A percentile compares a stretch with the other conserved stretches of the same genome.
Evolutionary conservation across 306 rosid genomes (phyloP).

Genomic region (Corylus avellana): DNA sequence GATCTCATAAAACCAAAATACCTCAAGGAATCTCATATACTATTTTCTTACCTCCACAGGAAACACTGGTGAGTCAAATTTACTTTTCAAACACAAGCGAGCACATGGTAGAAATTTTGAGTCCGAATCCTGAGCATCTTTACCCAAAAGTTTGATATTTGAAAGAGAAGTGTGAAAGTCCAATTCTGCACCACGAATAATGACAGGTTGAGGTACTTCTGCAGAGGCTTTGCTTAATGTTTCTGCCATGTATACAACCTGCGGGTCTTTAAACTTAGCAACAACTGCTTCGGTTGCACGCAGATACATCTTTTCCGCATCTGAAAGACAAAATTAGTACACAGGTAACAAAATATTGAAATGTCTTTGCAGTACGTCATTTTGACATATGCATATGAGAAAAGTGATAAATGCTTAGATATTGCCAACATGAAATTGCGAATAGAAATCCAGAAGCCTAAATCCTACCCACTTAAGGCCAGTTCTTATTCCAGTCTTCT

Average conservation of each 20-base stretch:
- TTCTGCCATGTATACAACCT: constrained; percentile 58
- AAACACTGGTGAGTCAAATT: constrained; percentile 32
- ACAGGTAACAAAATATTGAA: constrained; percentile 20
- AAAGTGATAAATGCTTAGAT: background rate
- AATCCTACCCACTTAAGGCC: background rate
- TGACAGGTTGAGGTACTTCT: constrained; percentile 56
- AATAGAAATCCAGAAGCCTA: background rate
- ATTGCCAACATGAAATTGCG: background rate
- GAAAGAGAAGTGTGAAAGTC: constrained; percentile 54
- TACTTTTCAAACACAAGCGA: constrained; percentile 49
- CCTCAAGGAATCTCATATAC: constrained; percentile 13
- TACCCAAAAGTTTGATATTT: constrained; percentile 36
- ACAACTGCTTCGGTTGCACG: constrained; percentile 58
- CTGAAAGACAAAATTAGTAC: constrained; percentile 43
- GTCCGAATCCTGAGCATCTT: constrained; percentile 37
- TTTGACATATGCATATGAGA: constrained; percentile 15
- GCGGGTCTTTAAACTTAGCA: constrained; percentile 67
- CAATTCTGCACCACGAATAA: constrained; percentile 63
- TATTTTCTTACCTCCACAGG: constrained; percentile 60
- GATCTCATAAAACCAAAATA: constrained; percentile 8
- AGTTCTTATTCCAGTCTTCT: background rate
- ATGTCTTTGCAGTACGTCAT: background rate
- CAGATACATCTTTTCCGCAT: constrained; percentile 51
- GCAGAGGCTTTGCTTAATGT: constrained; percentile 33
- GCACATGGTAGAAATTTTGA: constrained; percentile 52